These are phyloP conservation scores for Zygoascus biomembranicola DNA, from an alignment of 805 yeast species.

Conservation along the genomic window DNA sequence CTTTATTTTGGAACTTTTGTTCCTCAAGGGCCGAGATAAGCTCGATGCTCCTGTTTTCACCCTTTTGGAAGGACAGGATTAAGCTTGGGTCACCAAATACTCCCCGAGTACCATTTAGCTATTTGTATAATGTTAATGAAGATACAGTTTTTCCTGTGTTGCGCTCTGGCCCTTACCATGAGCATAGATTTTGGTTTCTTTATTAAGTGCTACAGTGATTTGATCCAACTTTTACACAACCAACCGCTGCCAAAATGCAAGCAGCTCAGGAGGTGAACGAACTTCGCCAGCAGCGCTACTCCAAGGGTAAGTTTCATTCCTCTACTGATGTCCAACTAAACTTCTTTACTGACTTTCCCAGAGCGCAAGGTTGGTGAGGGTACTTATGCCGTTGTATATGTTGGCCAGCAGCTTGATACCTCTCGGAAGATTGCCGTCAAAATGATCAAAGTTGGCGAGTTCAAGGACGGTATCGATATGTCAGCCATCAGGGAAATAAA, in stretches of 20 bases:
- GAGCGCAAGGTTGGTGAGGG: conserved; percentile 97
- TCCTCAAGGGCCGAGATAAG: conserved; percentile 87
- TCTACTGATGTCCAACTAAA: neutral
- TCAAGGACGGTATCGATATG: conserved; percentile 96
- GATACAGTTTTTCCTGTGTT: too few species aligned
- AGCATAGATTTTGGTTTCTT: neutral
- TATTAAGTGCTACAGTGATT: neutral
- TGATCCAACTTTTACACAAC: neutral
- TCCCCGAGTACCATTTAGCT: neutral
- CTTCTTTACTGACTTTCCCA: neutral
- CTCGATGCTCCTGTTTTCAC: conserved; percentile 85
- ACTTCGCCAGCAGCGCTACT: conserved; percentile 10
- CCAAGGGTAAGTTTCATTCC: conserved; percentile 12
- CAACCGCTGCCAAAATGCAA: neutral
- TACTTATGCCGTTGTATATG: conserved; percentile 87
- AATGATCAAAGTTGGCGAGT: conserved; percentile 88
- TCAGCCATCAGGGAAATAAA: conserved; percentile 92
- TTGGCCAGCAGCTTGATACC: conserved; percentile 59
- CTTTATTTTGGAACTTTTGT: conserved; percentile 90
- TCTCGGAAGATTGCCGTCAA: conserved; percentile 75
- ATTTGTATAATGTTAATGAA: neutral
- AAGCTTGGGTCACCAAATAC: neutral
- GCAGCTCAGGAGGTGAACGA: conserved; percentile 11
- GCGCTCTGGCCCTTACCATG: too few species aligned
- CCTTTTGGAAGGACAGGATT: conserved; percentile 65